These are phyloP conservation scores for Curvularia lunata DNA, from an alignment of 2,329 filamentous ascomycete species.

Conservation along the genomic window DNA sequence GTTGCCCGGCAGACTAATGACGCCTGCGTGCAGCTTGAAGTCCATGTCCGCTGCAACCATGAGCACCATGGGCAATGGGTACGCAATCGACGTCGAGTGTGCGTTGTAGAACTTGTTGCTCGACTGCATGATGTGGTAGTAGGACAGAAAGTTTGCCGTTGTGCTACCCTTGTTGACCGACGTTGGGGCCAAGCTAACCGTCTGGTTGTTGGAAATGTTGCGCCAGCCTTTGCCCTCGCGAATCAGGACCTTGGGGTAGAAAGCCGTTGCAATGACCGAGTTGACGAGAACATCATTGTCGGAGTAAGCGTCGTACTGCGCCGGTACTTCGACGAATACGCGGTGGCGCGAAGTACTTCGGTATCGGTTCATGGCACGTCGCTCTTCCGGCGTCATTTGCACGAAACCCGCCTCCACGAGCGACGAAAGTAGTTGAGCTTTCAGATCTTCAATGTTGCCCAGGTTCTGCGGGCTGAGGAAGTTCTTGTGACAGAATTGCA, in stretches of 20 bases:
- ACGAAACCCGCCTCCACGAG: slow-evolving; percentile 87
- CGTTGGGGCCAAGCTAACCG: slow-evolving; percentile 82
- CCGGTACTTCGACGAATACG: slow-evolving; percentile 83
- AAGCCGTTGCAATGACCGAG: slow-evolving; percentile 88
- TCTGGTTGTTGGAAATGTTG: slow-evolving; percentile 91
- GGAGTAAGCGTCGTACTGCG: slow-evolving; percentile 75
- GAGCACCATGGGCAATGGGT: slow-evolving; percentile 74
- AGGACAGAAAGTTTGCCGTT: slow-evolving; percentile 79
- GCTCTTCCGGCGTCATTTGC: slow-evolving; percentile 74
- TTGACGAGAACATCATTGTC: slow-evolving; percentile 79
- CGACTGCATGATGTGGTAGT: slow-evolving; percentile 97
- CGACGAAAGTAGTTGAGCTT: slow-evolving; percentile 84
- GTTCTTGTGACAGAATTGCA: slow-evolving; percentile 92
- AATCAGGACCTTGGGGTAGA: slow-evolving; percentile 91
- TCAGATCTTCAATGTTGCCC: slow-evolving; percentile 91
- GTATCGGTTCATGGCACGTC: slow-evolving; percentile 69
- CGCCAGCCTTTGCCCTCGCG: slow-evolving; percentile 86
- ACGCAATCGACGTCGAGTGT: slow-evolving; percentile 71
- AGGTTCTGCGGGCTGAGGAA: slow-evolving; percentile 90
- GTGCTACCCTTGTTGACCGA: slow-evolving; percentile 79
- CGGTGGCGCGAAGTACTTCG: slow-evolving; percentile 71
- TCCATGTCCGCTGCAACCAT: slow-evolving; percentile 83
- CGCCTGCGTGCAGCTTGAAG: slow-evolving; percentile 88
- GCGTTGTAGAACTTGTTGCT: slow-evolving; percentile 84
- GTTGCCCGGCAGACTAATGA: slow-evolving; percentile 86